A percentile compares a stretch with the other conserved stretches of the same genome.
These are phyloP conservation scores for Kockovaella imperatae DNA, from an alignment of 768 basidiomycete species.

Conservation along the genomic window DNA sequence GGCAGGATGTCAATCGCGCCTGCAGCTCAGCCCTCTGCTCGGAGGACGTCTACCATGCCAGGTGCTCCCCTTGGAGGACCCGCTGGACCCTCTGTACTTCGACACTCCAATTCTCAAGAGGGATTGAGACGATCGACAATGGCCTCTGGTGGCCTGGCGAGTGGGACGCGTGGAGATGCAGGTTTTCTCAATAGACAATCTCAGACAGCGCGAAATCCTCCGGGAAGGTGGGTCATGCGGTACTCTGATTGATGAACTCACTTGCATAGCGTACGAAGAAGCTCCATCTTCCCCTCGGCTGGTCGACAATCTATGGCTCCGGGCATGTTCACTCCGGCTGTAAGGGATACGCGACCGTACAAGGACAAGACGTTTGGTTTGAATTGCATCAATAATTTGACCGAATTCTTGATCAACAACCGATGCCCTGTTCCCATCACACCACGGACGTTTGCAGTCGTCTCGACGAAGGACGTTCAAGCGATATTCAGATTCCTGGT, in stretches of 20 bases:
- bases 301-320: conserved; percentile 52
- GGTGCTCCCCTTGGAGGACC: background rate
- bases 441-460: conserved; percentile 61
- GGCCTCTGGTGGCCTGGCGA: conserved; percentile 51
- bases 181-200: conserved; percentile 63
- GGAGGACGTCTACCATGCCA: background rate
- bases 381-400: conserved; percentile 65
- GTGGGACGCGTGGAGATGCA: conserved; percentile 56
- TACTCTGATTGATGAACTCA: background rate
- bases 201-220: conserved; percentile 48
- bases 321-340: conserved; percentile 34
- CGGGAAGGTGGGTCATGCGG: conserved; percentile 48
- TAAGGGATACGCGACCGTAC: conserved; percentile 61
- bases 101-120: conserved; percentile 9
- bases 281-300: conserved; percentile 52
- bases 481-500: conserved; percentile 75
- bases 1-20: background rate
- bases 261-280: conserved; percentile 59
- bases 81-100: background rate
- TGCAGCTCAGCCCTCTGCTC: background rate
- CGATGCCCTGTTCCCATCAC: conserved; percentile 48
- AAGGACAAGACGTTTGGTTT: conserved; percentile 65
- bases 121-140: conserved; percentile 8
- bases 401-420: conserved; percentile 51
- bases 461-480: conserved; percentile 79